Evolutionary conservation across 1,284 basidiomycete genomes (phyloP), one percentile per base, ranked within the genome.

Genomic region (Sporisorium scitamineum): DNA sequence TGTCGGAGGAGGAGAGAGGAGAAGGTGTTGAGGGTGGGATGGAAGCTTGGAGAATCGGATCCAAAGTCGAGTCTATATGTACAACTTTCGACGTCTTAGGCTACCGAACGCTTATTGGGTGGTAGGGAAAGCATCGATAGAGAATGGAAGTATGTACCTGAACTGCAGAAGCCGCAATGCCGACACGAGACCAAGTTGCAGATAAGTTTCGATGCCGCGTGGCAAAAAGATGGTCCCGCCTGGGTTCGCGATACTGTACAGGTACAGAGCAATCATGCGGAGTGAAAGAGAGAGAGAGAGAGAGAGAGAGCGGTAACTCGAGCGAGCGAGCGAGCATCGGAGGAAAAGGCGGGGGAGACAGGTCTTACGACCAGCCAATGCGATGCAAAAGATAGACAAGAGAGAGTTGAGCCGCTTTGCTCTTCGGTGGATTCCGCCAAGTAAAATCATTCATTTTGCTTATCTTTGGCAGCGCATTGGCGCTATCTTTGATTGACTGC

Each of bases 281-380:
- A 18, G 7, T 3, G 16, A 14, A 18, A 29, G 45, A 26, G 8
- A 50, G 24, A 13, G 11, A 47, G n/a, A n/a, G n/a, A n/a, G n/a
- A 20, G 20, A 22, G 20, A 51, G 24, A 9, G 16, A 60, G 56
- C 56, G 57, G 63, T 44, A 66, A 55, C 63, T 66, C 63, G 63
- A 65, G 62, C 62, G 62, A 66, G 53, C 24, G 18, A 29, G 20
- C 24, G 14, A 37, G 41, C 53, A 11, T 5, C 48, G n/a, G 52
- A 45, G 31, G 56, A 27, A 6, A 52, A 44, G 39, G 39, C 16
- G 37, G 34, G 14, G 18, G 8, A 39, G 37, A 2, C 37, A n/a
- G n/a, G 37, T 8, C 37, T 39, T 39, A 39, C 37, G 16, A 18
- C 37, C n/a, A n/a, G n/a, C n/a, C n/a, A n/a, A n/a, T n/a, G n/a